Percentiles rank a stretch among this genome's conserved stretches.
These are phyloP conservation scores for Claviceps capensis DNA, from an alignment of 2,329 filamentous ascomycete species.

Conservation along the genomic window DNA sequence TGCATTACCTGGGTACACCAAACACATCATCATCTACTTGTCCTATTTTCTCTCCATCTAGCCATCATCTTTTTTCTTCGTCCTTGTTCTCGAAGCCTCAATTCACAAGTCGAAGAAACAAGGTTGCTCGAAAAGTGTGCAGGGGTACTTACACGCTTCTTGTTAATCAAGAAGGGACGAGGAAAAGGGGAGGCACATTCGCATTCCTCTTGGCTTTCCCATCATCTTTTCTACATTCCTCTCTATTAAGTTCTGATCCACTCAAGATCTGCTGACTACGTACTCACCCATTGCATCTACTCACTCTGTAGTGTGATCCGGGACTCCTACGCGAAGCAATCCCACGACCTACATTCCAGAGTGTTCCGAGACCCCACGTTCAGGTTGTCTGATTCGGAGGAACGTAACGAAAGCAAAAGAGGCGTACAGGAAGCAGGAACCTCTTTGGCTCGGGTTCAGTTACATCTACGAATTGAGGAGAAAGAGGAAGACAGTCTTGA, in stretches of 20 bases:
- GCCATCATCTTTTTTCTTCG: background rate
- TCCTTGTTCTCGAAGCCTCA: background rate
- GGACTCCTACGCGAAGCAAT: background rate
- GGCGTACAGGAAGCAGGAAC: background rate
- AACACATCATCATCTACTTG: no score
- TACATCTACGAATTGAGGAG: background rate
- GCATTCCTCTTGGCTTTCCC: background rate
- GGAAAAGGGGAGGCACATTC: background rate
- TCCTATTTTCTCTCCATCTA: background rate
- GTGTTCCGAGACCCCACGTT: background rate
- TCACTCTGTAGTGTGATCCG: conserved; percentile 1
- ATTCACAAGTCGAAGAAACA: background rate
- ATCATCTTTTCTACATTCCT: conserved; percentile 1
- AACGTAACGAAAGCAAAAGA: background rate
- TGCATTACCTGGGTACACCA: no score
- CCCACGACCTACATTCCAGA: conserved; percentile 4
- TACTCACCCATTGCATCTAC: background rate
- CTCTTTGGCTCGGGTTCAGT: background rate
- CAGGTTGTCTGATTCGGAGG: background rate
- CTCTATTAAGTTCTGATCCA: conserved; percentile 2
- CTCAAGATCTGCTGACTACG: background rate
- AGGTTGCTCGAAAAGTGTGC: background rate
- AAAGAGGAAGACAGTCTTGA: background rate
- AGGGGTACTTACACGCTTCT: background rate
- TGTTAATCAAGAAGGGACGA: background rate